Evolutionary conservation across 345 rosid species (phyloP).

Genomic region (Firmiana major): DNA sequence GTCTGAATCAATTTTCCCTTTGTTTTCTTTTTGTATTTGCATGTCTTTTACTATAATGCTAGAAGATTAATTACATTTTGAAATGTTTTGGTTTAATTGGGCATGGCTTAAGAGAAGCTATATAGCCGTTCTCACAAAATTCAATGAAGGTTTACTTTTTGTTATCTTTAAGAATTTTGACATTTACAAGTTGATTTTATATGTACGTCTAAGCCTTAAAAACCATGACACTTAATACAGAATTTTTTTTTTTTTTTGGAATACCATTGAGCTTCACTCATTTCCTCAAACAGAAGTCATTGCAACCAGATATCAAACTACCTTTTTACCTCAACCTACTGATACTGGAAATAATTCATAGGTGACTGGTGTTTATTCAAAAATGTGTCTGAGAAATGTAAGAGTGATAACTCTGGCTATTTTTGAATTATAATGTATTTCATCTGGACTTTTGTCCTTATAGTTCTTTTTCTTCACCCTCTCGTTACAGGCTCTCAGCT

Average conservation of each 20-base stretch:
- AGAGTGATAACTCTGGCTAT: neutral
- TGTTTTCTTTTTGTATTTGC: neutral
- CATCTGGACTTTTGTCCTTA: neutral
- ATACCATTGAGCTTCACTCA: neutral
- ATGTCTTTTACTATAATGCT: neutral
- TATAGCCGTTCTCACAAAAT: neutral
- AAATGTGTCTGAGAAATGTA: neutral
- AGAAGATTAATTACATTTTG: neutral
- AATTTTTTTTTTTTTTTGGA: neutral
- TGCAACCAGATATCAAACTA: neutral
- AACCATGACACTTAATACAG: neutral
- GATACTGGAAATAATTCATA: neutral
- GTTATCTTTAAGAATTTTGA: neutral
- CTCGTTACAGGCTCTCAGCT: slow-evolving; percentile 57
- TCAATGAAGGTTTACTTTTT: neutral
- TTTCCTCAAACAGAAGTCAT: neutral
- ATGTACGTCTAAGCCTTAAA: neutral
- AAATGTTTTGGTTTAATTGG: neutral
- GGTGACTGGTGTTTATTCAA: neutral
- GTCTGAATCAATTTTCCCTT: slow-evolving; percentile 16
- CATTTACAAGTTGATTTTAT: neutral
- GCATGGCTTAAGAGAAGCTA: neutral
- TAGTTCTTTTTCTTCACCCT: neutral
- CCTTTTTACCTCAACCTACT: neutral
- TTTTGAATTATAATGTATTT: neutral